Evolutionary conservation across 495 filamentous ascomycete genomes (phyloP).

Genomic region (Neurospora sp.): DNA sequence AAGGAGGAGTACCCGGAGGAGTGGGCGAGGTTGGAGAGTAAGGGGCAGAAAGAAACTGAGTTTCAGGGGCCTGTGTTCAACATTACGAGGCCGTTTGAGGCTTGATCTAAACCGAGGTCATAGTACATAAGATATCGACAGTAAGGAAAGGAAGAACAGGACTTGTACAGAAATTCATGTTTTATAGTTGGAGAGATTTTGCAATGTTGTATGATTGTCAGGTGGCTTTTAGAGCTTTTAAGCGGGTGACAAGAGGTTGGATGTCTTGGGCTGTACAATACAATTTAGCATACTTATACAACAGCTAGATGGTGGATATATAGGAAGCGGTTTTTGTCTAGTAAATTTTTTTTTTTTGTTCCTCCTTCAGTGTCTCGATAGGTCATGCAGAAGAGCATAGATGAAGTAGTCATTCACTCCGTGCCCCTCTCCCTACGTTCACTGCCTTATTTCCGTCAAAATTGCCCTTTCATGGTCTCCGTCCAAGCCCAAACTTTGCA

Average conservation of each 20-base stretch:
- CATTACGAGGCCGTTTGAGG: conserved; percentile 31
- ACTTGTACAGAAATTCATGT: background rate
- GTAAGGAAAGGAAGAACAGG: background rate
- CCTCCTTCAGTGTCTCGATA: background rate
- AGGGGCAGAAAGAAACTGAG: conserved; percentile 25
- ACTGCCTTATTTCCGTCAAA: background rate
- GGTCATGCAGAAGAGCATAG: background rate
- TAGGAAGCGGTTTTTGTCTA: background rate
- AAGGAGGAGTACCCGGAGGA: conserved; percentile 50
- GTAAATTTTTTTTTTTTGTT: too few species aligned
- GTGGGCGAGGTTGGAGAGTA: conserved; percentile 54
- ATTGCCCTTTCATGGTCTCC: background rate
- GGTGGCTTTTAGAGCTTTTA: background rate
- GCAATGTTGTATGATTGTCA: background rate
- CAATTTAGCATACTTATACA: background rate
- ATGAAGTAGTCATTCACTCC: background rate
- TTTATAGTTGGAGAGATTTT: background rate
- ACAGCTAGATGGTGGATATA: background rate
- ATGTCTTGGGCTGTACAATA: background rate
- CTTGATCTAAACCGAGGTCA: conserved; percentile 19
- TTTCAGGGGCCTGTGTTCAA: conserved; percentile 32
- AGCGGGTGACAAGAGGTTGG: background rate
- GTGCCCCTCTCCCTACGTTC: background rate
- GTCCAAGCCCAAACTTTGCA: background rate
- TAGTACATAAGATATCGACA: conserved; percentile 1